Base-by-base conservation (phyloP, 768 basidiomycete species). In the Amyloporia xantha region DNA sequence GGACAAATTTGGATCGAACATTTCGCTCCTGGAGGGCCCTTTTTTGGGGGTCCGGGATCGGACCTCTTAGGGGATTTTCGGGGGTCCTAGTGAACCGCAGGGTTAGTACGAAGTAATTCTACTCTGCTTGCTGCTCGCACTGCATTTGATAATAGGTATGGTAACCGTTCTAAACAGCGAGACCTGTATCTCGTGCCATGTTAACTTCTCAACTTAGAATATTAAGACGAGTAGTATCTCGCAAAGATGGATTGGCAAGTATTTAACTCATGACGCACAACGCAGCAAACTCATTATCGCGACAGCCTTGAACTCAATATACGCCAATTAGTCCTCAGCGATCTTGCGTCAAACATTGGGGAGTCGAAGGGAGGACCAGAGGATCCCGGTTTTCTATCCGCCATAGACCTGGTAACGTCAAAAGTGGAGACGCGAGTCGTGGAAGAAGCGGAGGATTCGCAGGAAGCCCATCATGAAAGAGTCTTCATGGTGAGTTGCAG, bases 221-320 rank as follows among this genome's bases (percentile, higher is more conserved):
- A n/a, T n/a, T n/a, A n/a, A n/a, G n/a, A n/a, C n/a, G n/a, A n/a
- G n/a, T n/a, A n/a, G n/a, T n/a, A n/a, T n/a, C n/a, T n/a, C n/a
- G n/a, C 30, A 7, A 33, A 33, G 9, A 45, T 45, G 44, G 44
- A 45, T 17, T 45, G 44, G 44, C 26, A 5, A 17, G 44, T 45
- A 28, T 30, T 17, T n/a, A 10, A 3, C 21, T 17, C 44, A 9
- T 7, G 6, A 30, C 27, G 10, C 25, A 24, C 12, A 21, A 36
- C 9, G 23, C 21, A 9, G 24, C 5, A 17, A 19, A 26, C 53
- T 53, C 38, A 55, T 2, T 4, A 2, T 9, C 26, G 1, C 24
- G 15, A 3, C 37, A 91, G 88, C 62, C 69, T 91, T 15, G 89
- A 92, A 62, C 66, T 91, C 19, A 83, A 87, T 62, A 81, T 90